A percentile compares a stretch with the other conserved stretches of the same genome.
These are phyloP conservation scores for Myochromella boudieri DNA, from an alignment of 768 basidiomycete genomes.

Conservation along the genomic window DNA sequence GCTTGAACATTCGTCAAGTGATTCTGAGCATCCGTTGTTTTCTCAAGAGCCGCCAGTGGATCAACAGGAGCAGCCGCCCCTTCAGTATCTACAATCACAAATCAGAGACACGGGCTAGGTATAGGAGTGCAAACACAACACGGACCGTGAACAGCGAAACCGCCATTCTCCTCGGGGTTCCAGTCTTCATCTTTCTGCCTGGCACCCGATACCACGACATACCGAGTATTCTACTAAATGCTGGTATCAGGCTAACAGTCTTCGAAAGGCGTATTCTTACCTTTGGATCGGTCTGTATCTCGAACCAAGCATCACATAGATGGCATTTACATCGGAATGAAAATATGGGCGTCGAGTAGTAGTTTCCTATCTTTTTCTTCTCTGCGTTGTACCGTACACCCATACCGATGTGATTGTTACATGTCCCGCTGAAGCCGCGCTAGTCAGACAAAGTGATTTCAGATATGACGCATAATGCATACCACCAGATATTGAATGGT, in stretches of 20 bases:
- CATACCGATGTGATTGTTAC: conserved; percentile 96
- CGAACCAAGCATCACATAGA: conserved; percentile 95
- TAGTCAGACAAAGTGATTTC: background rate
- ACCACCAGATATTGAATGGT: conserved; percentile 98
- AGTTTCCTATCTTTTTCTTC: conserved; percentile 94
- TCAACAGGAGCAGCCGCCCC: conserved; percentile 63
- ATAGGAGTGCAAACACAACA: conserved; percentile 1
- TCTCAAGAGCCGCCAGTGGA: conserved; percentile 87
- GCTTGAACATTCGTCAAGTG: conserved; percentile 70
- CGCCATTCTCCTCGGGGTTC: conserved; percentile 96
- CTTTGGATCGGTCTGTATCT: conserved; percentile 97
- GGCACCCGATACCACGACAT: conserved; percentile 92
- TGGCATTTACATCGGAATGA: conserved; percentile 98
- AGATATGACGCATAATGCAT: conserved; percentile 24
- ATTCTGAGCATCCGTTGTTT: conserved; percentile 77
- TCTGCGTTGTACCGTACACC: conserved; percentile 99
- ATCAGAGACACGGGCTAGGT: background rate
- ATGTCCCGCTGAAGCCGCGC: conserved; percentile 66
- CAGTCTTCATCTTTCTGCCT: conserved; percentile 94
- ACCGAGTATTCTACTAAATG: conserved; percentile 79
- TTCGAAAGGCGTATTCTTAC: conserved; percentile 37
- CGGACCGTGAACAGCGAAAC: conserved; percentile 84
- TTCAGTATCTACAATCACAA: conserved; percentile 60
- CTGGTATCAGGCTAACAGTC: background rate
- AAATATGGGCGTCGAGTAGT: conserved; percentile 93